phyloP scores from a whole-genome alignment of 306 rosid genomes.

The Cicer arietinum region DNA sequence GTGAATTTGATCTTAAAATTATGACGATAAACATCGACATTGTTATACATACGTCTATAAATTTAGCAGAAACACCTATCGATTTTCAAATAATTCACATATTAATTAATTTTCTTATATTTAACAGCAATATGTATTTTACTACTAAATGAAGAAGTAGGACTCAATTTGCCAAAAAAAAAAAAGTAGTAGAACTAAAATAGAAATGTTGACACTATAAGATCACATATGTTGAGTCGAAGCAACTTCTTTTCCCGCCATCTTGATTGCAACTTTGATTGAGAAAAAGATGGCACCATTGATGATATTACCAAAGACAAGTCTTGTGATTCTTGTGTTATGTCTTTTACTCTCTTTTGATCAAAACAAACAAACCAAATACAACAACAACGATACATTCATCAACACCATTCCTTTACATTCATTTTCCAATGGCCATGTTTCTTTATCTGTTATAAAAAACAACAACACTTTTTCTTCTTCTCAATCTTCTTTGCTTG shows the following conservation, averaged over 20 bases:
- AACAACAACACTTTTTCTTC: neutral
- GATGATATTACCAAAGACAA: conserved; percentile 20
- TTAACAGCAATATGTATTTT: no score
- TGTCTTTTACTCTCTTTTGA: conserved; percentile 25
- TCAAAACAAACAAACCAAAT: neutral
- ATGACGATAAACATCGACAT: no score
- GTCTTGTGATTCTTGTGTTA: conserved; percentile 12
- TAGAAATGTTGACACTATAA: no score
- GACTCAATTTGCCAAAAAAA: no score
- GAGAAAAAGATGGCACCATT: conserved; percentile 21
- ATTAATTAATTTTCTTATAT: no score
- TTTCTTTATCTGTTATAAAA: conserved; percentile 17
- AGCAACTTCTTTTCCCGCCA: neutral
- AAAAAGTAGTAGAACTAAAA: no score
- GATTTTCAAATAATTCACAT: no score
- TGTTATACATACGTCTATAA: no score
- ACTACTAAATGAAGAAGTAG: no score
- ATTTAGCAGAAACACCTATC: no score
- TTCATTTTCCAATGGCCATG: neutral
- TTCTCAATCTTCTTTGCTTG: neutral
- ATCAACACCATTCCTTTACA: conserved; percentile 26
- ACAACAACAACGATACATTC: neutral
- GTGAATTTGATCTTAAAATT: no score
- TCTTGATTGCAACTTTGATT: neutral
- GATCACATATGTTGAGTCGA: neutral